Evolutionary conservation across 352 stramenopile genomes (phyloP), one percentile per base, ranked within the genome.

Genomic region (Globisporangium megalacanthum): DNA sequence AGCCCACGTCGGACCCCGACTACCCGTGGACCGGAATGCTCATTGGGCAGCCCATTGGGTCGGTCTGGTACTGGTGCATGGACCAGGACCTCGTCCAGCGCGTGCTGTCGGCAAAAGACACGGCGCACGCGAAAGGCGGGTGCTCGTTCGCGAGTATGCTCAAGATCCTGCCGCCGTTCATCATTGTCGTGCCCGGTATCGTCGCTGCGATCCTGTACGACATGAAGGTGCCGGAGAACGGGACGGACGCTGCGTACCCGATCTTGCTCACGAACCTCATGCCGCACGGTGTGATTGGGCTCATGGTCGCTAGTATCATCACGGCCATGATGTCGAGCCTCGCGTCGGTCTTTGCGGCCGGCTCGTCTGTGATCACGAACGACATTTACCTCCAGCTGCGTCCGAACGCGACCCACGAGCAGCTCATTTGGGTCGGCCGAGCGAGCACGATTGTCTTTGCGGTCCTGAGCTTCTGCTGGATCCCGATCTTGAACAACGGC

Each of bases 61-160:
- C 72, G 11, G 74, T 85, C 44, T 88, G 77, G 76, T 86, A 88
- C 61, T 88, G 78, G 78, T 86, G 78, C 56, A 85, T 88, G 72
- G 76, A 88, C 55, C 78, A 88, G 41, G 76, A 86, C 37, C 57
- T 88, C 4, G 77, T 88, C 36, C 78, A 88, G 63, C 78, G 78
- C 47, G 69, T 83, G 49, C 56, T 88, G n/a, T 83, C 78, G 17
- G 74, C 78, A n/a, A 86, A 86, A 51, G 74, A 88, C 60, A 79
- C 74, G 6, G 68, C 74, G 13, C 77, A 88, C 50, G 73, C 75
- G 9, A 85, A 88, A 54, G 70, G 61, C 47, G 78, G 78, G 11
- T 73, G 67, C 46, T 75, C 67, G 41, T 73, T 85, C 14, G 78
- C 78, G 20, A 79, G 71, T 57, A 69, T 81, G 52, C 68, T 88